Evolutionary conservation across 129 eudicot genomes (phyloP).

Genomic region (Deinandra increscens): DNA sequence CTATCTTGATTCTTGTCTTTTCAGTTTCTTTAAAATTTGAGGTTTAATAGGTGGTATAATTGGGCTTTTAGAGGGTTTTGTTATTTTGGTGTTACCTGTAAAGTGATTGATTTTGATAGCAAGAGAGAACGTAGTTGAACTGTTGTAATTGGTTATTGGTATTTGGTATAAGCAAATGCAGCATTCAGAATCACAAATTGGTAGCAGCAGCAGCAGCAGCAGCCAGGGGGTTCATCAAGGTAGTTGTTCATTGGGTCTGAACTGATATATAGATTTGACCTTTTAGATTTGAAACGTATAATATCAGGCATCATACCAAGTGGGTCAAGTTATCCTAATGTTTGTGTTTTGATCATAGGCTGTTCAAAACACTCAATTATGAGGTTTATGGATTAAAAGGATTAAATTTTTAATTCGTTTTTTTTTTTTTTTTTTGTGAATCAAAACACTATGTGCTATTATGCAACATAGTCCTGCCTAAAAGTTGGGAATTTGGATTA

Average conservation of each 20-base stretch:
- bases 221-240: neutral
- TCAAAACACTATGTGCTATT: too few relatives aligned
- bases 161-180: constrained; percentile 43
- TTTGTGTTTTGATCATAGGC: too few relatives aligned
- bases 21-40: constrained; percentile 20
- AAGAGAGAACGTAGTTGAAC: constrained; percentile 43
- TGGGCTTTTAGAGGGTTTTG: constrained; percentile 40
- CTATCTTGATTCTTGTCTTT: constrained; percentile 25
- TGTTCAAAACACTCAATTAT: too few relatives aligned
- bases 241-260: neutral
- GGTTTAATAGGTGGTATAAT: constrained; percentile 43
- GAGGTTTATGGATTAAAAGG: too few relatives aligned
- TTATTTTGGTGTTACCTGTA: constrained; percentile 43
- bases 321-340: too few relatives aligned
- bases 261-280: too few relatives aligned
- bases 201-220: neutral
- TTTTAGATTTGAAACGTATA: too few relatives aligned
- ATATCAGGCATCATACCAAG: too few relatives aligned
- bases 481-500: too few relatives aligned
- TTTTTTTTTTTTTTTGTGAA: too few relatives aligned
- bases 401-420: too few relatives aligned
- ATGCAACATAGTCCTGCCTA: too few relatives aligned
- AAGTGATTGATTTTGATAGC: constrained; percentile 59
- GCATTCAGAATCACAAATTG: constrained; percentile 14
- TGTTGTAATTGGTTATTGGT: constrained; percentile 65